phyloP scores from a whole-genome alignment of 768 basidiomycete genomes.

The Cystofilobasidium macerans region DNA sequence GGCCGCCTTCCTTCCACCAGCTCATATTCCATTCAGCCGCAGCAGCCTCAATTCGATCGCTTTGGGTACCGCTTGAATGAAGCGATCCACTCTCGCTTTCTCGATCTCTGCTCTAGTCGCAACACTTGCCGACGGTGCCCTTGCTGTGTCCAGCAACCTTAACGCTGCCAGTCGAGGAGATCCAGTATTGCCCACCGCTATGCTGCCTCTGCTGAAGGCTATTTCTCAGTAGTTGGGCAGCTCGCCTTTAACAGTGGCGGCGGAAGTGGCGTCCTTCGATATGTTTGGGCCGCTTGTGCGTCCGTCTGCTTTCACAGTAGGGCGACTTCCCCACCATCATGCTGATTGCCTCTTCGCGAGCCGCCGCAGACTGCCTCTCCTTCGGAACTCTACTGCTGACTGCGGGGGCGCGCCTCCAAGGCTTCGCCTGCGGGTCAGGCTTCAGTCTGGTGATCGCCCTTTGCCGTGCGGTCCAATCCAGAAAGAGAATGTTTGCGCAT shows the following conservation, averaged over 20 bases:
- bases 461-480: neutral
- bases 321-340: neutral
- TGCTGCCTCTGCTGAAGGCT: no score
- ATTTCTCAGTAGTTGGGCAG: no score
- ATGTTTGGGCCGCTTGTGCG: conserved; percentile 12
- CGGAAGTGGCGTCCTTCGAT: neutral
- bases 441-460: neutral
- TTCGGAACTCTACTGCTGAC: conserved; percentile 2
- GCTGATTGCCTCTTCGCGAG: neutral
- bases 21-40: no score
- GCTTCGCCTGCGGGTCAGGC: conserved; percentile 14
- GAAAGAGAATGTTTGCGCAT: neutral
- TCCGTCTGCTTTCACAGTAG: neutral
- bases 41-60: no score
- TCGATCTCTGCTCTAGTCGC: no score
- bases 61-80: no score
- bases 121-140: no score
- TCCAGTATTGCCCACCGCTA: no score
- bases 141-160: no score
- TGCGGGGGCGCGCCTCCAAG: conserved; percentile 1
- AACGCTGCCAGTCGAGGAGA: no score
- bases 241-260: neutral
- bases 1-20: no score
- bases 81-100: no score
- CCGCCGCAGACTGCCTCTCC: conserved; percentile 7